A percentile compares a stretch with the other conserved stretches of the same genome.
phyloP scores from a whole-genome alignment of 2,329 filamentous ascomycete genomes.

The Paraphoma sp. region DNA sequence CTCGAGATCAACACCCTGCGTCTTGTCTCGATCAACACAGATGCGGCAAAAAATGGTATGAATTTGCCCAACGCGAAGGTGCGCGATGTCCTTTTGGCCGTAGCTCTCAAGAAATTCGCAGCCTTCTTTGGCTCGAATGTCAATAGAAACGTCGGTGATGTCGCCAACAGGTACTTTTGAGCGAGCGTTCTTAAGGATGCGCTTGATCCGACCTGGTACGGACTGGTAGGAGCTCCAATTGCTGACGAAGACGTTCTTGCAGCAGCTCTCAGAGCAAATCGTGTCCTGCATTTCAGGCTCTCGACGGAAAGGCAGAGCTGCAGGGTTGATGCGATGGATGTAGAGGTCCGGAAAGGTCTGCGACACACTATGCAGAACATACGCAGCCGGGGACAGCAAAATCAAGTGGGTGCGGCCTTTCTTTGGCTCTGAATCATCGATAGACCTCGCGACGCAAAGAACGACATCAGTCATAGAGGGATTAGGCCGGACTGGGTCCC shows the following conservation, averaged over 20 bases:
- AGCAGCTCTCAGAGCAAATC: conserved; percentile 28
- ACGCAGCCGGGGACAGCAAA: conserved; percentile 31
- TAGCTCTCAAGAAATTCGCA: conserved; percentile 29
- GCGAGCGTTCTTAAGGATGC: conserved; percentile 35
- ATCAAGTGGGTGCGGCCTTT: conserved; percentile 32
- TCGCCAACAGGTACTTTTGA: conserved; percentile 27
- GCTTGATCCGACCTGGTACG: conserved; percentile 25
- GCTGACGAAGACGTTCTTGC: conserved; percentile 31
- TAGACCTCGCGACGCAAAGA: conserved; percentile 27
- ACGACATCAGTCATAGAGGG: conserved; percentile 37
- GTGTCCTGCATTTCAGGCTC: conserved; percentile 13
- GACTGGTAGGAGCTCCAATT: conserved; percentile 36
- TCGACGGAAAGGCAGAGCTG: conserved; percentile 27
- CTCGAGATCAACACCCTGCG: conserved; percentile 17
- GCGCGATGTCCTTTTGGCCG: conserved; percentile 23
- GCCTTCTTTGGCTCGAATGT: conserved; percentile 28
- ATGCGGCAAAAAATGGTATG: conserved; percentile 31
- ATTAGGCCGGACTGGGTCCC: conserved; percentile 37
- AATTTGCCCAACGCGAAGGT: conserved; percentile 34
- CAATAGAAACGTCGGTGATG: conserved; percentile 27
- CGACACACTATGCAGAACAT: conserved; percentile 30
- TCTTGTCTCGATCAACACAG: conserved; percentile 23
- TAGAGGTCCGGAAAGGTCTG: conserved; percentile 25
- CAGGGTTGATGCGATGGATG: conserved; percentile 38
- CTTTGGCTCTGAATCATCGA: conserved; percentile 19